Base-by-base conservation (phyloP, 495 filamentous ascomycete genomes). In the Durotheca rogersii region DNA sequence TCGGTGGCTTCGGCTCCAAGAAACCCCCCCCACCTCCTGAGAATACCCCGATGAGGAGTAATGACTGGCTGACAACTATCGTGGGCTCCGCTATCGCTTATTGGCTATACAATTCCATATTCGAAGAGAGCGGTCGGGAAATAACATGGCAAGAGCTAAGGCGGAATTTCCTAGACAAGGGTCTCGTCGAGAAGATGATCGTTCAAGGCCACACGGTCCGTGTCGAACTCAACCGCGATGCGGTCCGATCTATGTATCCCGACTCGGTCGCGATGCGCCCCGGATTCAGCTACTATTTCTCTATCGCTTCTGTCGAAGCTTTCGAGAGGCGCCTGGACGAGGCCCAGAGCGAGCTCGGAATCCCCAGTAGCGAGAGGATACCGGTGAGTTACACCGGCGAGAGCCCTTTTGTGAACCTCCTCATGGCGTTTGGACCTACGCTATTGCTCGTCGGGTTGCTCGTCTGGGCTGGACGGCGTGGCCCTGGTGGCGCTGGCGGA, bases 141-240 rank as follows among this genome's bases (percentile, higher is more conserved):
- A 96, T 98, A 49, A 96, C 93, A 32, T 98, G 90, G 88, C 92
- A 98, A 73, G 94, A 97, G 67, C 88, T 97, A 67, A 76, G 85
- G 34, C 87, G 82, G 53, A 91, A 89, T 30, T 97, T 94, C 75
- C 77, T 98, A 35, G 90, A 96, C 66, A 95, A 92, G 72, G 93
- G 93, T 31, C 78, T 98, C 36, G 94, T 98, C 17, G 87, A 96
- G 71, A 95, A 88, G 75, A 76, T 98, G 66, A 84, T 94, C 33
- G 72, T 93, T 51, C 86, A 88, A 46, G 72, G 77, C 42, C 81
- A 80, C 51, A 74, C 78, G 18, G 93, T 96, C 34, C 81, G 83
- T 32, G 90, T 96, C 40, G 83, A 93, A 47, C 79, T 97, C 43
- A 81, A 95, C 66, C 83, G 84, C 31, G 89, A 95, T 46, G 89